Conservation (phyloP, 129 eudicot species). For the Centella asiatica region DNA sequence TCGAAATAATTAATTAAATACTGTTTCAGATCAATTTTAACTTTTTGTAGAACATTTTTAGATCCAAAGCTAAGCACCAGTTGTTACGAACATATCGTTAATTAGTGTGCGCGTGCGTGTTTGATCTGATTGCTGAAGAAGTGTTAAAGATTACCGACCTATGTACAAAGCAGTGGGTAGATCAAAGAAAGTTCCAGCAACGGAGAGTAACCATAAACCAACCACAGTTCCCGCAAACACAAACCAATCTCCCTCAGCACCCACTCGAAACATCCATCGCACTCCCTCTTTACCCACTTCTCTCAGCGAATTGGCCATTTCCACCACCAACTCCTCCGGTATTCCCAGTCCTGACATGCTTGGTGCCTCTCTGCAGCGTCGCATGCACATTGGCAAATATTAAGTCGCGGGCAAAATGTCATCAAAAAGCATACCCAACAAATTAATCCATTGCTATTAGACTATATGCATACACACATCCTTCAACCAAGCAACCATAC, state of each 20-base stretch:
- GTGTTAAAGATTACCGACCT: slow-evolving; percentile 26
- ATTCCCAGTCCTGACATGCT: slow-evolving; percentile 38
- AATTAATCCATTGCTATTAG: too few relatives aligned
- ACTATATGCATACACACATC: neutral
- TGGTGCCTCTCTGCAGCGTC: slow-evolving; percentile 47
- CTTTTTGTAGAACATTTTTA: too few relatives aligned
- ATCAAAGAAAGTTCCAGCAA: slow-evolving; percentile 36
- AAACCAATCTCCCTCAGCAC: slow-evolving; percentile 58
- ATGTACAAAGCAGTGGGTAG: slow-evolving; percentile 44
- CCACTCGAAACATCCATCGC: slow-evolving; percentile 53
- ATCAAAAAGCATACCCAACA: neutral
- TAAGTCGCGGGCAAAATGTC: too few relatives aligned
- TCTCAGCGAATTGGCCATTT: slow-evolving; percentile 20
- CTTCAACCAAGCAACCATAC: too few relatives aligned
- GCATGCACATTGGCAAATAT: neutral
- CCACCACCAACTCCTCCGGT: slow-evolving; percentile 32
- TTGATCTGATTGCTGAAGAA: neutral
- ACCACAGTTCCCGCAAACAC: slow-evolving; percentile 34
- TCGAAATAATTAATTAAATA: too few relatives aligned
- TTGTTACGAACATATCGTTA: too few relatives aligned
- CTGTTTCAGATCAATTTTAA: too few relatives aligned
- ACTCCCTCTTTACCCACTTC: slow-evolving; percentile 27
- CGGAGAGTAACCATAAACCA: slow-evolving; percentile 42
- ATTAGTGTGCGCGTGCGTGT: too few relatives aligned
- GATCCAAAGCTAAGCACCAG: too few relatives aligned